Evolutionary conservation across 2,329 filamentous ascomycete genomes (phyloP), one percentile per base, ranked within the genome.

Genomic region (Aschersonia sp.): DNA sequence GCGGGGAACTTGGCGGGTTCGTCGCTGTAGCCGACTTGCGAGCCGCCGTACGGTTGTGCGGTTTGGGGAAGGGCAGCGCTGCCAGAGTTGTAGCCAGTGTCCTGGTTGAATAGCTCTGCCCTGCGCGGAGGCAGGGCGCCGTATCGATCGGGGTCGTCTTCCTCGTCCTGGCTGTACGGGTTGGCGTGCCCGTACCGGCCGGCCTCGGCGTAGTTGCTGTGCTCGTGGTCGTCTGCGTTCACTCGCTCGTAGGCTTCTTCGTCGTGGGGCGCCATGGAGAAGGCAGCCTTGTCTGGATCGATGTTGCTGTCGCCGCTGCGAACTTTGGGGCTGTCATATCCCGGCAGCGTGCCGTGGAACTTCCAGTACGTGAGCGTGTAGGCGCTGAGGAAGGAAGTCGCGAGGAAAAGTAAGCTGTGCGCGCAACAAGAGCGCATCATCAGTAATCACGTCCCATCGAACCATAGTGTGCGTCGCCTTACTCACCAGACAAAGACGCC

Each of bases 241-340:
- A 82, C 71, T 11, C 75, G 76, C 46, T 78, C 75, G 56, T 83
- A 83, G 42, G 75, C 72, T 57, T 82, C 79, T 53, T 83, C 79
- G 55, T 79, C 78, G 57, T 79, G 75, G n/a, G 77, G 76, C 11
- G 76, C 76, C 62, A 79, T 80, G 49, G 77, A 81, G 64, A 83
- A 83, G 50, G 79, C 79, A 31, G 79, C 78, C 67, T 82, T 82
- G 62, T 83, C 79, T 0, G 79, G 79, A 59, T 83, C 79, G 54
- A 81, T 81, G 64, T 76, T 75, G 54, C 68, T 63, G 53, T 61
- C 63, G 51, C 58, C 58, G 50, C 60, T 59, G 46, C 68, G 63
- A 47, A 69, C 55, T 56, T 66, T 61, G 56, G 59, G 66, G 53
- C 67, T 68, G 56, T 78, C 76, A 60, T 80, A 80, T 49, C 79